These are phyloP conservation scores for Pythium utonaiense DNA, from an alignment of 352 stramenopile species.

Conservation along the genomic window DNA sequence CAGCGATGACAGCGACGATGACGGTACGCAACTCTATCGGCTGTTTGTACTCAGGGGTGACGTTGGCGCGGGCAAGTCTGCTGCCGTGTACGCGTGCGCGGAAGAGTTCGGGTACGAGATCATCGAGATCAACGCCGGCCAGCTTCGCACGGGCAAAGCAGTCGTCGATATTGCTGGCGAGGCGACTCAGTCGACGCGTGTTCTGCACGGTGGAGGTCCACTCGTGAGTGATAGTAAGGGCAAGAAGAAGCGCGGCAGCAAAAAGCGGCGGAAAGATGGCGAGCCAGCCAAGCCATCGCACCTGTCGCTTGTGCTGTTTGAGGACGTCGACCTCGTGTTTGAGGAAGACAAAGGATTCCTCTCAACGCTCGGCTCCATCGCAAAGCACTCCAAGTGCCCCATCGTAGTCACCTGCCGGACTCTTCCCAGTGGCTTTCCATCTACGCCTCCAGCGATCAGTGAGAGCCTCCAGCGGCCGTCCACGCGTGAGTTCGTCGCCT, in stretches of 20 bases:
- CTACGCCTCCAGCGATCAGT: constrained; percentile 39
- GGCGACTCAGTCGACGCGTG: constrained; percentile 77
- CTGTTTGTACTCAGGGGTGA: constrained; percentile 76
- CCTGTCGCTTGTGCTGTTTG: constrained; percentile 79
- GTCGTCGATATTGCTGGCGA: constrained; percentile 78
- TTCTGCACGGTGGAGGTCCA: constrained; percentile 43
- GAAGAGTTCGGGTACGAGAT: constrained; percentile 81
- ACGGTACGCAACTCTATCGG: constrained; percentile 47
- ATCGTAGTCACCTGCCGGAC: constrained; percentile 72
- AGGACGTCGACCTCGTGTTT: constrained; percentile 81
- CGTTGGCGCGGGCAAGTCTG: constrained; percentile 70
- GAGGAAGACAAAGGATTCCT: constrained; percentile 82
- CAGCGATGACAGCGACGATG: constrained; percentile 48
- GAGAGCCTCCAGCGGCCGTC: constrained; percentile 42
- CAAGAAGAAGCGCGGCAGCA: constrained; percentile 13
- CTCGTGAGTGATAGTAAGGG: constrained; percentile 44
- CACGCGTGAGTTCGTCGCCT: constrained; percentile 56
- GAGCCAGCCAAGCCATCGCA: constrained; percentile 31
- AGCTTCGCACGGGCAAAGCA: constrained; percentile 64
- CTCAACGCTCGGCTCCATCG: constrained; percentile 64
- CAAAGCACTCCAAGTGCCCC: constrained; percentile 75
- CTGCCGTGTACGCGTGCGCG: constrained; percentile 73
- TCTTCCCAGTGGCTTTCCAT: constrained; percentile 56
- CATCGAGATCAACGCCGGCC: constrained; percentile 82
- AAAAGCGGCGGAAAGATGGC: constrained; percentile 11